Percentiles rank a stretch among this genome's conserved stretches.
Evolutionary conservation across 176 grass and related monocot species (phyloP).

Genomic region (Hsuehochloa calcarea): DNA sequence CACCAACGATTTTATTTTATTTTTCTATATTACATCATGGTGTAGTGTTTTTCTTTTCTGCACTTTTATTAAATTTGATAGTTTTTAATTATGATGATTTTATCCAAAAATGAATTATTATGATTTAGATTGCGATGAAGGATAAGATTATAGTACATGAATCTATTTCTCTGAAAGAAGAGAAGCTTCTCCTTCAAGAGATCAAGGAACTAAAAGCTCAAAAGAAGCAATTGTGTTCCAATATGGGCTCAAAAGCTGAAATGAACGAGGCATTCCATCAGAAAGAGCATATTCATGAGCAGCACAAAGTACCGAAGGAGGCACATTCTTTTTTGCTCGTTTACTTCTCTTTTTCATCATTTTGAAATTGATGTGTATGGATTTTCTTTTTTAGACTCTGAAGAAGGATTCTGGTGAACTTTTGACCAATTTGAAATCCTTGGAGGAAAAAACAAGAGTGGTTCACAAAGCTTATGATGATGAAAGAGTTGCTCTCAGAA

Average conservation of each 20-base stretch:
- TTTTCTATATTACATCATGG: not conserved
- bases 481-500: slow-evolving; percentile 35
- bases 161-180: slow-evolving; percentile 74
- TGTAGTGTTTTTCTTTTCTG: slow-evolving; percentile 1
- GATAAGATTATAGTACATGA: slow-evolving; percentile 69
- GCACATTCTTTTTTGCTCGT: too few species aligned
- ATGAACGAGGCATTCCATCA: slow-evolving; percentile 75
- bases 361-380: not conserved
- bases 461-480: slow-evolving; percentile 59
- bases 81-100: not conserved
- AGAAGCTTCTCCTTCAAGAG: slow-evolving; percentile 75
- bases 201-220: slow-evolving; percentile 84
- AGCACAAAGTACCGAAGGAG: slow-evolving; percentile 52
- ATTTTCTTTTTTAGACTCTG: slow-evolving; percentile 52
- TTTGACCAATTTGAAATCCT: slow-evolving; percentile 51
- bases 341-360: slow-evolving; percentile 23
- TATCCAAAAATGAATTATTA: not conserved
- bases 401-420: slow-evolving; percentile 81
- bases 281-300: slow-evolving; percentile 72
- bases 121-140: slow-evolving; percentile 67
- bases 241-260: slow-evolving; percentile 66
- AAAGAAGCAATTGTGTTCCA: slow-evolving; percentile 58
- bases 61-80: not conserved
- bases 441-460: slow-evolving; percentile 60
- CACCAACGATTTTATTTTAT: not conserved